These are phyloP conservation scores for Stemphylium vesicarium DNA, from an alignment of 2,329 filamentous ascomycete species.

Conservation along the genomic window DNA sequence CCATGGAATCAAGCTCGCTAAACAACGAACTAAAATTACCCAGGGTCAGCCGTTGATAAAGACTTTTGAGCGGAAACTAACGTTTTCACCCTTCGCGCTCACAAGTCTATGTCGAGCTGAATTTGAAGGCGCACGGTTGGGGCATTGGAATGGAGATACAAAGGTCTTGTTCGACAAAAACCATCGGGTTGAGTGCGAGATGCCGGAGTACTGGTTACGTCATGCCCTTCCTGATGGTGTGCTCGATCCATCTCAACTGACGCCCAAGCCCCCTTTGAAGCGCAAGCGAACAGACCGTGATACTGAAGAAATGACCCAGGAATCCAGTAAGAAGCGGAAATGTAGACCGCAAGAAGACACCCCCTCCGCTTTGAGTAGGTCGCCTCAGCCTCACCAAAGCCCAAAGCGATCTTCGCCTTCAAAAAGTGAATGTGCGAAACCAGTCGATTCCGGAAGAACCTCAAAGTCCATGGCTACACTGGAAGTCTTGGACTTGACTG, in stretches of 20 bases:
- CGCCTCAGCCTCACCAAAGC: background rate
- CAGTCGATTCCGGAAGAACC: background rate
- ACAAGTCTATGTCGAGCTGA: constrained; percentile 36
- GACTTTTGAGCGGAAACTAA: constrained; percentile 41
- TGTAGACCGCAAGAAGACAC: background rate
- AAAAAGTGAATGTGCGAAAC: background rate
- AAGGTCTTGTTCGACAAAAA: constrained; percentile 38
- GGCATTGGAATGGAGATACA: constrained; percentile 26
- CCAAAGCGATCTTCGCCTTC: background rate
- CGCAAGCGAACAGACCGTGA: constrained; percentile 16
- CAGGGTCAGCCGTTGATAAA: constrained; percentile 14
- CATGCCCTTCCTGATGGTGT: constrained; percentile 36
- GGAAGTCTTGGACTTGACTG: constrained; percentile 2
- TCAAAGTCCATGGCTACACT: background rate
- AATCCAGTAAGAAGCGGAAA: constrained; percentile 5
- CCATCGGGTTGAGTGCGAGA: constrained; percentile 44
- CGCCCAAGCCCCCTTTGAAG: constrained; percentile 17
- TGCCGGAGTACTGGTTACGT: constrained; percentile 43
- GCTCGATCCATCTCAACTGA: constrained; percentile 22
- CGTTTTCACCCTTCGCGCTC: constrained; percentile 45
- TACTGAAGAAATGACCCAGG: background rate
- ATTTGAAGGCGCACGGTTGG: constrained; percentile 38
- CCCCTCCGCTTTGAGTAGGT: background rate
- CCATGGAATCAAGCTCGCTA: constrained; percentile 41
- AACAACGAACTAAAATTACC: constrained; percentile 30